Evolutionary conservation across 768 basidiomycete species (phyloP), one percentile per base, ranked within the genome.

Genomic region (Amanita exitialis): DNA sequence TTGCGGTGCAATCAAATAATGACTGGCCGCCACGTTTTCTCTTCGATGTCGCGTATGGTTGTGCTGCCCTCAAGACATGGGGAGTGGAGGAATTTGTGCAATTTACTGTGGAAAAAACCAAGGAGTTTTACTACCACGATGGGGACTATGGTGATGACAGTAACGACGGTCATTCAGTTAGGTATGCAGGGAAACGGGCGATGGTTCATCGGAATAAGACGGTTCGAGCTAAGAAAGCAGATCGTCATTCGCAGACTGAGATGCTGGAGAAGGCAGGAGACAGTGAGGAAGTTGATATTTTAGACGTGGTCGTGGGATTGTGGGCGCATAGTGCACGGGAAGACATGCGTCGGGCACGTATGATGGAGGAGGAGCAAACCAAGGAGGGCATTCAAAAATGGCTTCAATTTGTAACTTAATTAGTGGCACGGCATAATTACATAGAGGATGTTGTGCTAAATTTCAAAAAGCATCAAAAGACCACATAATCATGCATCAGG

Each of bases 31-130:
- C 52, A 7, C 52, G 45, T 47, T 44, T 55, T 37, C 52, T 57
- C 51, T 55, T 57, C 45, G 54, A 57, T 16, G 37, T 57, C 32
- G 54, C 56, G 12, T 57, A 57, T 47, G 56, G 56, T 44, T 53
- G 56, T 55, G 56, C 56, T 46, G 45, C 30, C 50, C 55, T 58
- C 52, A 58, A 56, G n/a, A 56, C 57, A 18, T 58, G 57, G 57
- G 57, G 55, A 45, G 53, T 51, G 52, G 4, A 47, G 34, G 12
- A 6, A 47, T 58, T 56, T 44, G 49, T 51, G 39, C 13, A 25
- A 30, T 51, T 56, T 38, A 49, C 54, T 37, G 51, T 27, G 46
- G 9, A 20, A 47, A 23, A 21, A 47, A 55, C 57, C 20, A 37
- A 37, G 39, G 16, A 57, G 16, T 50, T 57, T 43, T 57, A 57